phyloP scores from a whole-genome alignment of 352 stramenopile species.

The Thalassiosira mediterranea region DNA sequence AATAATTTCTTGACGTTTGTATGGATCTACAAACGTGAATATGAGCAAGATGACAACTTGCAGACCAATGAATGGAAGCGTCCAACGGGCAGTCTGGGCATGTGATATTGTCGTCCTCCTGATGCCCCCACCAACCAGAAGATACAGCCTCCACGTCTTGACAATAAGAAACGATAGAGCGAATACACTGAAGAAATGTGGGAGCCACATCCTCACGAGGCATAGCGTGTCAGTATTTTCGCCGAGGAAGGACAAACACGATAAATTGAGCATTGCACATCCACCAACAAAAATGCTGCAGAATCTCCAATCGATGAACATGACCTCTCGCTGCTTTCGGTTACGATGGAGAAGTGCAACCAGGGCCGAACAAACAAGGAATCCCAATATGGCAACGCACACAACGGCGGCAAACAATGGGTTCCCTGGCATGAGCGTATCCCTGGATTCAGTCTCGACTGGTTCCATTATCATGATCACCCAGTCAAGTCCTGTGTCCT shows the following conservation, averaged over 20 bases:
- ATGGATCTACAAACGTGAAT: constrained; percentile 58
- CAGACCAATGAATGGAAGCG: constrained; percentile 47
- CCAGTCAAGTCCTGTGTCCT: constrained; percentile 32
- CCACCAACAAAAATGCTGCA: constrained; percentile 51
- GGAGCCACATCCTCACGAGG: constrained; percentile 46
- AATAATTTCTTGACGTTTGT: constrained; percentile 19
- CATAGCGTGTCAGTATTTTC: constrained; percentile 40
- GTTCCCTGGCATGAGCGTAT: constrained; percentile 36
- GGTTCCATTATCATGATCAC: constrained; percentile 45
- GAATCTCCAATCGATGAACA: constrained; percentile 55
- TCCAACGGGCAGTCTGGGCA: constrained; percentile 19
- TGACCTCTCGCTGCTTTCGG: constrained; percentile 29
- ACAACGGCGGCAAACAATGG: constrained; percentile 21
- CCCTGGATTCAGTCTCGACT: constrained; percentile 2
- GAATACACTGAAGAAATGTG: constrained; percentile 47
- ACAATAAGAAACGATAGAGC: constrained; percentile 47
- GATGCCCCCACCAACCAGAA: constrained; percentile 29
- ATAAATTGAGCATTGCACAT: constrained; percentile 47
- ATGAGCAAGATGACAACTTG: constrained; percentile 42
- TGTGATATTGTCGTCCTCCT: constrained; percentile 34
- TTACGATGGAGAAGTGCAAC: constrained; percentile 29
- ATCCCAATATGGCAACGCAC: constrained; percentile 21
- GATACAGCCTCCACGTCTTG: constrained; percentile 56
- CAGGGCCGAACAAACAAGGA: constrained; percentile 31
- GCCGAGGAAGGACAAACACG: constrained; percentile 39